Evolutionary conservation across 306 rosid genomes (phyloP), one percentile per base, ranked within the genome.

Genomic region (Cercis canadensis): DNA sequence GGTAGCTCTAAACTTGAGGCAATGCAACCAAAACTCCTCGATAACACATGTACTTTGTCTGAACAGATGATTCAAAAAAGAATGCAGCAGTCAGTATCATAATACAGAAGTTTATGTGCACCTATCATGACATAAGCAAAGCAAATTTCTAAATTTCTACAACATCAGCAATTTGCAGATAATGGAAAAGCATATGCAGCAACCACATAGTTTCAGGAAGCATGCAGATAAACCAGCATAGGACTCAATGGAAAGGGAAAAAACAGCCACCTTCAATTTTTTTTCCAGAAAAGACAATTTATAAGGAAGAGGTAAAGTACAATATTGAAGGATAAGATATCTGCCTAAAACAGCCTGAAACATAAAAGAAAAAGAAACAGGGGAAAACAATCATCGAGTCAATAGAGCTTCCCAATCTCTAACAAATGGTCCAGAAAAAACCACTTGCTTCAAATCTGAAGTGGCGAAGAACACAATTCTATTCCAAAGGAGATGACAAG

Each of bases 1-100:
- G 37, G 92, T 85, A 45, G 78, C 86, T 81, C 87, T 92, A 81
- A 63, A 74, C 89, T 90, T 86, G 70, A 84, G 77, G 62, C 86
- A 61, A 16, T 87, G 85, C 75, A 76, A 65, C 75, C 55, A 49
- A 80, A 71, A 84, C 7, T 90, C 91, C 77, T 62, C 76, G 57
- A 90, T 76, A 67, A 85, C 69, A 70, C 78, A 65, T 43, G 81
- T 67, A 54, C 84, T 78, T 78, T 74, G 74, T 84, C 98, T 92
- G 83, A 58, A 75, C 34, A 70, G 11, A 51, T 19, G 18, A 71
- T 58, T 56, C 58, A 57, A 41, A 70, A 31, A 75, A 44, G 14
- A 58, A 65, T 39, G 31, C 19, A 60, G 49, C 40, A 53, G 32
- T 59, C 29, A 4, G 21, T 21, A 19, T 19, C 8, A 57, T 52